Conservation (phyloP, 2,329 filamentous ascomycete species). For the Aspergillus quadrilineatus region DNA sequence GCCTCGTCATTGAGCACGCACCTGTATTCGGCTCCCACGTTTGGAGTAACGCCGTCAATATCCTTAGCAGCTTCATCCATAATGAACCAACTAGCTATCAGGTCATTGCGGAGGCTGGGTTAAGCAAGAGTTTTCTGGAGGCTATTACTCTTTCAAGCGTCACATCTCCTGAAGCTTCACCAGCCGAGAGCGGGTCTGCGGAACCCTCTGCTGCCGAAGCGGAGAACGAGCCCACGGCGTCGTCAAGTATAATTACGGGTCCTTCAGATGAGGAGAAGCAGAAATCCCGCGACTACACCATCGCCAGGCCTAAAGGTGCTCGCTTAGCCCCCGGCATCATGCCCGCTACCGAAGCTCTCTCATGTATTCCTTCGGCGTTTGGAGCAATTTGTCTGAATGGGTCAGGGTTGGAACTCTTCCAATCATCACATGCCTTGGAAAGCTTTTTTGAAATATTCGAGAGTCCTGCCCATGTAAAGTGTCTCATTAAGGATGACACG, state of each 20-base stretch:
- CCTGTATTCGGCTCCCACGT: constrained; percentile 83
- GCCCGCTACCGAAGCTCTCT: constrained; percentile 84
- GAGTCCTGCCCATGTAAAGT: constrained; percentile 82
- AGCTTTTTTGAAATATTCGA: constrained; percentile 97
- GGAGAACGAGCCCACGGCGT: constrained; percentile 39
- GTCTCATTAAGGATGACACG: constrained; percentile 68
- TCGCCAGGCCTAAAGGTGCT: constrained; percentile 31
- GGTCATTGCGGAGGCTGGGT: constrained; percentile 88
- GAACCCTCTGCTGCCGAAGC: constrained; percentile 22
- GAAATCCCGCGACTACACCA: constrained; percentile 29
- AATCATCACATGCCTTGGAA: constrained; percentile 75
- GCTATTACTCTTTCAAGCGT: constrained; percentile 62
- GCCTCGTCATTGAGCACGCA: constrained; percentile 77
- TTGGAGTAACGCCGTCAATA: constrained; percentile 91
- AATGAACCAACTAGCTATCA: constrained; percentile 98
- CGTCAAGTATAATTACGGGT: constrained; percentile 27
- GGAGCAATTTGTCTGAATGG: constrained; percentile 93
- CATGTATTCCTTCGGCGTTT: constrained; percentile 80
- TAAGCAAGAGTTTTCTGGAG: constrained; percentile 82
- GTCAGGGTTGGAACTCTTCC: constrained; percentile 81
- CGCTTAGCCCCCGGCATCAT: constrained; percentile 69
- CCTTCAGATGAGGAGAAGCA: constrained; percentile 22
- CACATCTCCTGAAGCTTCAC: constrained; percentile 34
- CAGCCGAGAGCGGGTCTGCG: constrained; percentile 25
- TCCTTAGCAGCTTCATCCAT: constrained; percentile 94